A percentile compares a stretch with the other conserved stretches of the same genome.
Conservation (phyloP, 148 eudicot genomes). For the Tetragonia tetragonoides region DNA sequence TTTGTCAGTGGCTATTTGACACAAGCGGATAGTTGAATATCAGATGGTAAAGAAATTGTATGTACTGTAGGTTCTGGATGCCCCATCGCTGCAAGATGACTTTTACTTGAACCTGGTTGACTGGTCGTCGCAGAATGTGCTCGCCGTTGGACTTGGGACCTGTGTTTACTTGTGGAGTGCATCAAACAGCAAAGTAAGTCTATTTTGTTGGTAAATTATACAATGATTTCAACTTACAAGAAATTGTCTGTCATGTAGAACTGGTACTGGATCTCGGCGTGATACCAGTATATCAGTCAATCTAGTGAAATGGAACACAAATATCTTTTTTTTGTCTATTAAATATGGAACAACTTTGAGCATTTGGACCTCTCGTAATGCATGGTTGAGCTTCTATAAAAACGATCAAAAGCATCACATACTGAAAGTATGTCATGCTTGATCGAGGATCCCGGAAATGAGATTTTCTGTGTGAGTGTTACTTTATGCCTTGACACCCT, state of each 20-base stretch:
- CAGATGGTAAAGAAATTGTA: not conserved
- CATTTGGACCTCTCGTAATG: too few relatives aligned
- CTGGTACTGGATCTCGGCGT: too few relatives aligned
- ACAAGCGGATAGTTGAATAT: not conserved
- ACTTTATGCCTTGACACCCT: too few relatives aligned
- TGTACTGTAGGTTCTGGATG: conserved; percentile 81
- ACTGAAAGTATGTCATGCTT: too few relatives aligned
- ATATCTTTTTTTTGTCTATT: too few relatives aligned
- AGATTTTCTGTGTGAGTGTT: too few relatives aligned
- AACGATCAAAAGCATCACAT: too few relatives aligned
- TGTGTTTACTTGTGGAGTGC: conserved; percentile 97
- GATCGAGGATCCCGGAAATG: too few relatives aligned
- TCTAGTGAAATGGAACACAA: too few relatives aligned
- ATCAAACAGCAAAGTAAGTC: conserved; percentile 74
- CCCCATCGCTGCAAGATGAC: conserved; percentile 94
- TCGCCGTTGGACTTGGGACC: conserved; percentile 93
- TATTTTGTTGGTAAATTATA: not conserved
- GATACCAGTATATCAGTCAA: not conserved
- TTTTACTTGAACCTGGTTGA: conserved; percentile 93
- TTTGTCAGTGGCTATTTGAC: too few relatives aligned
- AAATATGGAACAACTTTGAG: too few relatives aligned
- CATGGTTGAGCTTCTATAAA: too few relatives aligned
- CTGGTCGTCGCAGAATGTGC: conserved; percentile 94
- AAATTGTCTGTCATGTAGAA: not conserved
- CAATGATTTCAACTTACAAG: not conserved